Evolutionary conservation across 2,329 filamentous ascomycete species (phyloP).

Genomic region (Colletotrichum filicis): DNA sequence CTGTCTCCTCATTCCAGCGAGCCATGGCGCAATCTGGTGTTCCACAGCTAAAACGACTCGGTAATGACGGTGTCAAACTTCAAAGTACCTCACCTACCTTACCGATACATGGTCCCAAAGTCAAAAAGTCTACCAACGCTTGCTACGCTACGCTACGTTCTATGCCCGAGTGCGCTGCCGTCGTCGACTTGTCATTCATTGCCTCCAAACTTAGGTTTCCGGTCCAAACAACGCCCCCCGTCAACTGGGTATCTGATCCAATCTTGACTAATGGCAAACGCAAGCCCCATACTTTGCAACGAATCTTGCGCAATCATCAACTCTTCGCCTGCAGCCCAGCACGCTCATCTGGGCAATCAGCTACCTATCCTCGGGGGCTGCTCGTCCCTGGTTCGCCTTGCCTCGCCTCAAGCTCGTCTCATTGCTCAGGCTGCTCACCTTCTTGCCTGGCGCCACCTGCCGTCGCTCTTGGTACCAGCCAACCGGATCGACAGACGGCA

Average conservation of each 20-base stretch:
- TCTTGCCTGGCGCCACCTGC: conserved; percentile 26
- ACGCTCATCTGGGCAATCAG: background rate
- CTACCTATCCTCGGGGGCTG: background rate
- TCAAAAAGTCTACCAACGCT: background rate
- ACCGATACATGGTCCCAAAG: background rate
- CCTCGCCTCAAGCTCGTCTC: conserved; percentile 9
- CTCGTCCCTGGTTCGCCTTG: background rate
- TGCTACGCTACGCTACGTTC: background rate
- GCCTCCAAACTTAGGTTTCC: conserved; percentile 12
- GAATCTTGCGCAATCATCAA: conserved; percentile 23
- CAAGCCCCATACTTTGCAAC: conserved; percentile 32
- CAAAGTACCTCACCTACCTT: background rate
- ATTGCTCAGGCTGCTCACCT: conserved; percentile 6
- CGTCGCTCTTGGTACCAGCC: background rate
- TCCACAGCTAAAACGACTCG: background rate
- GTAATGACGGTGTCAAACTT: background rate
- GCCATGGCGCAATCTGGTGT: conserved; percentile 30
- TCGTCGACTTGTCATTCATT: background rate
- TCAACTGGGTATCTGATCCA: conserved; percentile 24
- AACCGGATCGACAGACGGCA: conserved; percentile 26
- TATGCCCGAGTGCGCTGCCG: background rate
- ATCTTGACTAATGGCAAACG: conserved; percentile 33
- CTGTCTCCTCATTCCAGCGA: conserved; percentile 22
- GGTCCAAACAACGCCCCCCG: conserved; percentile 21
- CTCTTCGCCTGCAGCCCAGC: conserved; percentile 22